Evolutionary conservation across 257 asterid species (phyloP).

Genomic region (Vinca minor): DNA sequence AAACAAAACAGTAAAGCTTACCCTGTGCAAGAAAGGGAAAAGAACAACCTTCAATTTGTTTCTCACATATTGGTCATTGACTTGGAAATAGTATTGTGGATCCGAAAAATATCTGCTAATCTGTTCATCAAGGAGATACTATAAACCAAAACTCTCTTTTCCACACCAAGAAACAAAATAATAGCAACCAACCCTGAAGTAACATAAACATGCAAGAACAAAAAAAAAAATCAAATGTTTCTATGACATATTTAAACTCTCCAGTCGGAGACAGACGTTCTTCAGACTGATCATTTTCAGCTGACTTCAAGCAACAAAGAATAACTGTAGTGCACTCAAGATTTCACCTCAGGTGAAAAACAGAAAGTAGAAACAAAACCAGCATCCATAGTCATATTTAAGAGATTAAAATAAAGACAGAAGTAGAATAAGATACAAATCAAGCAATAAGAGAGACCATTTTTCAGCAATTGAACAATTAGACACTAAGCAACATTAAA

Average conservation of each 20-base stretch:
- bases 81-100: constrained; percentile 32
- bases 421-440: not conserved
- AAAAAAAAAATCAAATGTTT: not conserved
- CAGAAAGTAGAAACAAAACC: not conserved
- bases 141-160: not conserved
- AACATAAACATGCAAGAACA: not conserved
- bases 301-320: not conserved
- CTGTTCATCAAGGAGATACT: constrained; percentile 6
- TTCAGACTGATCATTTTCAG: not conserved
- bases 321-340: not conserved
- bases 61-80: constrained; percentile 29
- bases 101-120: constrained; percentile 28
- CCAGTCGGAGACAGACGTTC: not conserved
- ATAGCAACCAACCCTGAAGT: not conserved
- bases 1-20: constrained; percentile 8
- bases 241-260: not conserved
- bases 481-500: not conserved
- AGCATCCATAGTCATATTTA: not conserved
- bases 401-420: not conserved
- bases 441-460: not conserved
- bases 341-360: not conserved
- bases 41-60: constrained; percentile 31
- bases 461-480: not conserved
- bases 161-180: not conserved
- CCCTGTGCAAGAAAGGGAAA: constrained; percentile 29